Percentiles rank a stretch among this genome's conserved stretches.
These are phyloP conservation scores for Hyaloperonospora brassicae DNA, from an alignment of 352 stramenopile genomes.

Conservation along the genomic window DNA sequence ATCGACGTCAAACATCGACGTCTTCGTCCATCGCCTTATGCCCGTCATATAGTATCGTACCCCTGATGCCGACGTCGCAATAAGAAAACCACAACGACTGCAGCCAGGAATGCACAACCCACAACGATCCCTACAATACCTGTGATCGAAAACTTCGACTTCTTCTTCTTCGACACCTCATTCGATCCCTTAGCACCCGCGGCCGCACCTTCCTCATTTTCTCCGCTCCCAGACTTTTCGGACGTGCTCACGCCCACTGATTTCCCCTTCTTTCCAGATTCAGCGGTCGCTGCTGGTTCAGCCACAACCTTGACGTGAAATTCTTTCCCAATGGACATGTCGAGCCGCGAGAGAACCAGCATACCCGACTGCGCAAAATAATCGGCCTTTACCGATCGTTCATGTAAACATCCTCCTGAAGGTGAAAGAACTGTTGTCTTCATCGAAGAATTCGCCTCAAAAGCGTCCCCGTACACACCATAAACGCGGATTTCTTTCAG, in stretches of 20 bases:
- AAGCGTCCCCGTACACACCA: slow-evolving; percentile 35
- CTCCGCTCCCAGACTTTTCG: slow-evolving; percentile 17
- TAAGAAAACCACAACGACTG: slow-evolving; percentile 36
- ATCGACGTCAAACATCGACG: too few species aligned
- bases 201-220: neutral
- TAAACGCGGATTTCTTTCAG: slow-evolving; percentile 49
- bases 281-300: slow-evolving; percentile 11
- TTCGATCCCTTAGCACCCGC: slow-evolving; percentile 5
- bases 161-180: slow-evolving; percentile 13
- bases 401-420: slow-evolving; percentile 2
- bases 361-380: slow-evolving; percentile 67
- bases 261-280: slow-evolving; percentile 20
- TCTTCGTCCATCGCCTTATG: too few species aligned
- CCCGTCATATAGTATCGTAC: slow-evolving; percentile 44
- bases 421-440: slow-evolving; percentile 16
- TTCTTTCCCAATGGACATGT: slow-evolving; percentile 36
- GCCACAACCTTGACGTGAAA: slow-evolving; percentile 39
- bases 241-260: slow-evolving; percentile 22
- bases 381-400: slow-evolving; percentile 29
- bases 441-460: slow-evolving; percentile 56
- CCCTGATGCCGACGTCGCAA: slow-evolving; percentile 31
- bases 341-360: slow-evolving; percentile 44
- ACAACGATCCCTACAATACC: slow-evolving; percentile 42
- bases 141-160: slow-evolving; percentile 27
- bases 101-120: slow-evolving; percentile 33